A percentile compares a stretch with the other conserved stretches of the same genome.
Conservation (phyloP, 495 filamentous ascomycete species). For the Penicillium lagena region DNA sequence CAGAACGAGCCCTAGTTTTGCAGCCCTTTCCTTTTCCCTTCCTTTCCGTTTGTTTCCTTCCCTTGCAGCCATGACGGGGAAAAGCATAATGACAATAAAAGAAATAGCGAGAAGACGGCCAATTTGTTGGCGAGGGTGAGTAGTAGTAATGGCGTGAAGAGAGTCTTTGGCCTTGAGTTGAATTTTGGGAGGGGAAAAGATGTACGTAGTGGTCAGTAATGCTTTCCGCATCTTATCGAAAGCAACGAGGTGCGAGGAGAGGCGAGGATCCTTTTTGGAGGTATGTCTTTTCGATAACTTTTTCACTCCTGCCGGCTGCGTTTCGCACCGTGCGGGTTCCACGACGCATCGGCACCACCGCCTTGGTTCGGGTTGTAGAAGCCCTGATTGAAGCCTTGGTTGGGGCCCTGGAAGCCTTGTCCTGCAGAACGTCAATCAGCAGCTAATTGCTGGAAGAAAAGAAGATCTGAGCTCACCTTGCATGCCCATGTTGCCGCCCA, state of each 20-base stretch:
- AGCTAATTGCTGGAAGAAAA: background rate
- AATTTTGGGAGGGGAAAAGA: background rate
- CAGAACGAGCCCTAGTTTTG: background rate
- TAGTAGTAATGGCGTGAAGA: too few relatives aligned
- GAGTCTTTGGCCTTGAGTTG: too few relatives aligned
- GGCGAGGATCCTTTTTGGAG: too few relatives aligned
- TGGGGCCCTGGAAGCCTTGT: conserved; percentile 59
- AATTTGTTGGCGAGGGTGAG: too few relatives aligned
- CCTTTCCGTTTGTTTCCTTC: too few relatives aligned
- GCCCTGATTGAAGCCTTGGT: conserved; percentile 70
- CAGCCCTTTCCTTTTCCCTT: background rate
- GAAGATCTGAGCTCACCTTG: conserved; percentile 42
- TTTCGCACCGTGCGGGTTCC: conserved; percentile 84
- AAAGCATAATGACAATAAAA: background rate
- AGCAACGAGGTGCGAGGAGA: background rate
- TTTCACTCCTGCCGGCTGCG: conserved; percentile 61
- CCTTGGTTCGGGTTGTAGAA: conserved; percentile 66
- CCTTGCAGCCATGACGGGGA: too few relatives aligned
- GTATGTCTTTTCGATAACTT: background rate
- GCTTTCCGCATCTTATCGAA: background rate
- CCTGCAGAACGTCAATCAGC: conserved; percentile 10
- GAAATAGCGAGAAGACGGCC: background rate
- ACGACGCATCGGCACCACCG: conserved; percentile 49
- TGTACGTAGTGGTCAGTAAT: background rate
- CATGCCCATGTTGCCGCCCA: conserved; percentile 55